These are phyloP conservation scores for Neopestalotiopsis rosae DNA, from an alignment of 2,329 filamentous ascomycete genomes.

Conservation along the genomic window DNA sequence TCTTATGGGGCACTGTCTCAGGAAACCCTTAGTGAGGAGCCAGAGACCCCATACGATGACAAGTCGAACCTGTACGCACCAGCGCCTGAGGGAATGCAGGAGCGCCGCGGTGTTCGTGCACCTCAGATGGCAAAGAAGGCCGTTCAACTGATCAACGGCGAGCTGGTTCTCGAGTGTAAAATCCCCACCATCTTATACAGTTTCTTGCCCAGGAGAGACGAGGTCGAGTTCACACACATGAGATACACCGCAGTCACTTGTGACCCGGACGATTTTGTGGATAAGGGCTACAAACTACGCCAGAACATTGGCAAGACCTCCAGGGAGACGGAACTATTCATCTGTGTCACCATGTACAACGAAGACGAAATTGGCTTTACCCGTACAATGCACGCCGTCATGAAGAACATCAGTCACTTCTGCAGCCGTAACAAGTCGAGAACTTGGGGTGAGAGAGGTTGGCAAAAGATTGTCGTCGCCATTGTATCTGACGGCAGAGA, in stretches of 20 bases:
- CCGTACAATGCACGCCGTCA: slow-evolving; percentile 93
- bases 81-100: slow-evolving; percentile 85
- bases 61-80: slow-evolving; percentile 85
- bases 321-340: slow-evolving; percentile 92
- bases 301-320: slow-evolving; percentile 93
- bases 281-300: slow-evolving; percentile 87
- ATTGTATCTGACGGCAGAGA: slow-evolving; percentile 91
- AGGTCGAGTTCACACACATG: slow-evolving; percentile 97
- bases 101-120: slow-evolving; percentile 82
- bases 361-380: slow-evolving; percentile 97
- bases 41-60: slow-evolving; percentile 44
- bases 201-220: slow-evolving; percentile 90
- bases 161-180: slow-evolving; percentile 97
- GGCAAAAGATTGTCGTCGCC: slow-evolving; percentile 99
- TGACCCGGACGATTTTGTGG: slow-evolving; percentile 86
- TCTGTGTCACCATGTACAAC: slow-evolving; percentile 98
- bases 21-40: slow-evolving; percentile 57
- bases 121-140: slow-evolving; percentile 93
- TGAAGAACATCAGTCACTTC: slow-evolving; percentile 99
- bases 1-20: slow-evolving; percentile 63
- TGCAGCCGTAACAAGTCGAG: slow-evolving; percentile 91
- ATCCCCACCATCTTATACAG: slow-evolving; percentile 98
- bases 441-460: slow-evolving; percentile 97
- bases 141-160: slow-evolving; percentile 94
- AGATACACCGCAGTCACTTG: slow-evolving; percentile 94